These are phyloP conservation scores for Starmerella ratchasimensis DNA, from an alignment of 805 yeast genomes.

Conservation along the genomic window DNA sequence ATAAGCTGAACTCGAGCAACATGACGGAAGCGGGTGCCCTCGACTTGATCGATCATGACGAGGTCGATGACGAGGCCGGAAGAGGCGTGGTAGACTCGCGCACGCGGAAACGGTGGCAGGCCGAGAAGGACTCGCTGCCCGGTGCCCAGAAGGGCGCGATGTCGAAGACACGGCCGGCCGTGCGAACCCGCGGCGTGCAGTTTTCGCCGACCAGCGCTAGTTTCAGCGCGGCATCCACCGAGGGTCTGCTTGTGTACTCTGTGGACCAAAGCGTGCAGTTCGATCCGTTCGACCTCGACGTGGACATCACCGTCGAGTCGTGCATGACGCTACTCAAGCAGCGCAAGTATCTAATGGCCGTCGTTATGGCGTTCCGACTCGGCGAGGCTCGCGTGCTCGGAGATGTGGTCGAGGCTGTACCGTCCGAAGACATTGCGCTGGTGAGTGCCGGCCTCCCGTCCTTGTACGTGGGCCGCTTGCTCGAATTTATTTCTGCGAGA, in stretches of 20 bases:
- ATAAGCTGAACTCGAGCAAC: slow-evolving; percentile 60
- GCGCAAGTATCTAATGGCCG: slow-evolving; percentile 54
- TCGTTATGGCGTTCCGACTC: slow-evolving; percentile 86
- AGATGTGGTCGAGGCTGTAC: slow-evolving; percentile 58
- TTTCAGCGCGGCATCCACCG: slow-evolving; percentile 92
- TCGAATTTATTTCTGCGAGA: slow-evolving; percentile 55
- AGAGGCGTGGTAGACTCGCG: slow-evolving; percentile 38
- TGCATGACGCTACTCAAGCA: slow-evolving; percentile 48
- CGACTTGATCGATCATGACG: slow-evolving; percentile 69
- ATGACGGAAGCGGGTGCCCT: slow-evolving; percentile 82
- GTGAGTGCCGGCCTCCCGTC: slow-evolving; percentile 59
- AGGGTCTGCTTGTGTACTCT: slow-evolving; percentile 73
- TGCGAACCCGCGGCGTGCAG: slow-evolving; percentile 62
- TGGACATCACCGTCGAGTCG: slow-evolving; percentile 77
- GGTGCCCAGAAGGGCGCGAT: slow-evolving; percentile 80
- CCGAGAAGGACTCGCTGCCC: slow-evolving; percentile 52
- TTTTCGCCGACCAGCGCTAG: slow-evolving; percentile 85
- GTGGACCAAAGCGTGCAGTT: slow-evolving; percentile 55
- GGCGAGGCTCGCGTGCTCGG: slow-evolving; percentile 68
- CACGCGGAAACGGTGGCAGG: slow-evolving; percentile 11
- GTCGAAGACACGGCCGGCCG: slow-evolving; percentile 61
- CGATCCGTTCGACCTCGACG: slow-evolving; percentile 90
- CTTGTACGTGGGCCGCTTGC: slow-evolving; percentile 55
- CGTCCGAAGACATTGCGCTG: slow-evolving; percentile 53
- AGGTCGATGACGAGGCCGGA: slow-evolving; percentile 74